Evolutionary conservation across 495 filamentous ascomycete species (phyloP).

Genomic region (Trypethelium eluteriae): DNA sequence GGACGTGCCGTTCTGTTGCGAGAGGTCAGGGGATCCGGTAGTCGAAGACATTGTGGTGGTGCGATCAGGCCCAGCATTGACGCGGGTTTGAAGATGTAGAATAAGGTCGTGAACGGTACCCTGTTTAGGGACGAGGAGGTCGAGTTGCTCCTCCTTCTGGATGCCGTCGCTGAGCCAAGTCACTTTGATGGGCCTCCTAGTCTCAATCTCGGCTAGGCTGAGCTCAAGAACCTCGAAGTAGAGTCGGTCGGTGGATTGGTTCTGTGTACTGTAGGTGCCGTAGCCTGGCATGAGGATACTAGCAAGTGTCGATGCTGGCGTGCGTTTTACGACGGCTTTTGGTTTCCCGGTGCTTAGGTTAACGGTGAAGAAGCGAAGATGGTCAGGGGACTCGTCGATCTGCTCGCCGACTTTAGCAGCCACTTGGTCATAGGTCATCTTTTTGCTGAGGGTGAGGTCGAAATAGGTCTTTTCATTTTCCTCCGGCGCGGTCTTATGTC

Average conservation of each 20-base stretch:
- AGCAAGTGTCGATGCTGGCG: slow-evolving; percentile 53
- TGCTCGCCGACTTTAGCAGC: slow-evolving; percentile 78
- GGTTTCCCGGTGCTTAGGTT: slow-evolving; percentile 64
- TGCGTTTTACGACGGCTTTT: slow-evolving; percentile 67
- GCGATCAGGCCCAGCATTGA: neutral
- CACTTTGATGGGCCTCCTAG: slow-evolving; percentile 74
- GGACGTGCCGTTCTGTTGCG: neutral
- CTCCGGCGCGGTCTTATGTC: slow-evolving; percentile 14
- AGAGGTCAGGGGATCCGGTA: neutral
- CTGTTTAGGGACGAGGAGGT: slow-evolving; percentile 76
- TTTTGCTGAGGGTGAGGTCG: slow-evolving; percentile 66
- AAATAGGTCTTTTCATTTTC: slow-evolving; percentile 51
- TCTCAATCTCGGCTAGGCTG: slow-evolving; percentile 85
- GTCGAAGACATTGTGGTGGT: neutral
- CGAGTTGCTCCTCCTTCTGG: slow-evolving; percentile 73
- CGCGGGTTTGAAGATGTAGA: slow-evolving; percentile 54
- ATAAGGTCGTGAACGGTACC: slow-evolving; percentile 71
- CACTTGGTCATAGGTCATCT: slow-evolving; percentile 85
- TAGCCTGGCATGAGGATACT: slow-evolving; percentile 57
- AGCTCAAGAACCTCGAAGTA: slow-evolving; percentile 92
- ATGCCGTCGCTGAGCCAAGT: slow-evolving; percentile 84
- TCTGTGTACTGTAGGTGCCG: slow-evolving; percentile 45
- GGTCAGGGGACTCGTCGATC: slow-evolving; percentile 53
- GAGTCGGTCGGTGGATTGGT: slow-evolving; percentile 65
- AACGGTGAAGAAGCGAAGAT: slow-evolving; percentile 83